Percentiles rank a stretch among this genome's conserved stretches.
Conservation (phyloP, 352 stramenopile genomes). For the Pseudoperonospora humuli region DNA sequence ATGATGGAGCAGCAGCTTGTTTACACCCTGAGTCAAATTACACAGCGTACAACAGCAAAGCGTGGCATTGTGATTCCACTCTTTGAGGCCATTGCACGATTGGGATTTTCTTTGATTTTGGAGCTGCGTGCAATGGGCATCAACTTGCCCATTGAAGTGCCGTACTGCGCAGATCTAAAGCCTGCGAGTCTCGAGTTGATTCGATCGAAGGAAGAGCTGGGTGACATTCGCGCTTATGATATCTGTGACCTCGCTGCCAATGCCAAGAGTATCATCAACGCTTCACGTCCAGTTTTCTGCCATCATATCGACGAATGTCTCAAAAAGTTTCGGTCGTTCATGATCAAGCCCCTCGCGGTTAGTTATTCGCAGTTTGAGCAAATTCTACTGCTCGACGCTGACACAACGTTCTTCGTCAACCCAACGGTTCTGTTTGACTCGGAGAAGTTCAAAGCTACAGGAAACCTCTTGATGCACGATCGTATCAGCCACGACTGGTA, state of each 20-base stretch:
- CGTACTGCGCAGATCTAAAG: slow-evolving; percentile 45
- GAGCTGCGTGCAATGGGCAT: slow-evolving; percentile 35
- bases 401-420: slow-evolving; percentile 50
- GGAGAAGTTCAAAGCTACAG: slow-evolving; percentile 35
- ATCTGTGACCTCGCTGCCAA: slow-evolving; percentile 24
- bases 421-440: slow-evolving; percentile 40
- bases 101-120: slow-evolving; percentile 44
- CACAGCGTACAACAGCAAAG: slow-evolving; percentile 15
- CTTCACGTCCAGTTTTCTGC: slow-evolving; percentile 37
- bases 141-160: slow-evolving; percentile 41
- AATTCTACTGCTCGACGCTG: slow-evolving; percentile 55
- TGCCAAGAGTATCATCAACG: slow-evolving; percentile 19
- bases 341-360: slow-evolving; percentile 47
- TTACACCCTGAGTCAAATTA: slow-evolving; percentile 28
- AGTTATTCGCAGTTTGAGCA: slow-evolving; percentile 51
- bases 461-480: slow-evolving; percentile 56
- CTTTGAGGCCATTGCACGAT: slow-evolving; percentile 30
- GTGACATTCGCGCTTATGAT: slow-evolving; percentile 23
- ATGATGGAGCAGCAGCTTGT: slow-evolving; percentile 29
- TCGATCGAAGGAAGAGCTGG: slow-evolving; percentile 14
- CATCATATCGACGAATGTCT: slow-evolving; percentile 26
- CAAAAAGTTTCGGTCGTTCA: slow-evolving; percentile 39
- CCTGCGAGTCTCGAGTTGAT: slow-evolving; percentile 28
- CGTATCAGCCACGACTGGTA: slow-evolving; percentile 30
- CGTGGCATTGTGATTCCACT: slow-evolving; percentile 53